Evolutionary conservation across 768 basidiomycete genomes (phyloP).

Genomic region (Lactifluus piperatus): DNA sequence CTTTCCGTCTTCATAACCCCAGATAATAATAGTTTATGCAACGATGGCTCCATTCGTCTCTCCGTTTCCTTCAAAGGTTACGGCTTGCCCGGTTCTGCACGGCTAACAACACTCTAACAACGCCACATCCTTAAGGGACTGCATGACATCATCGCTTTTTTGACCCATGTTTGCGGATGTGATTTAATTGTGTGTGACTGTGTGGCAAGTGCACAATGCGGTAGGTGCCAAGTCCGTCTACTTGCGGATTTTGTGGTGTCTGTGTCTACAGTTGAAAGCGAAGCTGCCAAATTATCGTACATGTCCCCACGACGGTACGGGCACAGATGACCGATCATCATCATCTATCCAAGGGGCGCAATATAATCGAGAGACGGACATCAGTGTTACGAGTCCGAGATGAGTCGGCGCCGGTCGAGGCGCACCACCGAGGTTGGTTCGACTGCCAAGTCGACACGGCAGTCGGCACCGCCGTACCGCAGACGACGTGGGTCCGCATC

Average conservation of each 20-base stretch:
- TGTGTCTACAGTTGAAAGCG: background rate
- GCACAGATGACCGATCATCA: background rate
- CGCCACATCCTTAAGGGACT: background rate
- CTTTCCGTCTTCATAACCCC: background rate
- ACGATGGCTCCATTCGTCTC: background rate
- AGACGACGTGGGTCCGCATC: slow-evolving; percentile 1
- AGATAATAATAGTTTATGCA: background rate
- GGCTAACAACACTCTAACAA: background rate
- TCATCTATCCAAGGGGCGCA: background rate
- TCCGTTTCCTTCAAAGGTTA: background rate
- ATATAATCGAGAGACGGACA: background rate
- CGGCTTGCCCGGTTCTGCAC: background rate
- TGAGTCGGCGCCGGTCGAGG: background rate
- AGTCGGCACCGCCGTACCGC: slow-evolving; percentile 7
- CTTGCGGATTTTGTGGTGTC: background rate
- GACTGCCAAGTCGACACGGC: slow-evolving; percentile 1
- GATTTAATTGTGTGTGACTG: slow-evolving; percentile 1
- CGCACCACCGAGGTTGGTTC: background rate
- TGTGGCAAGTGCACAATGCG: background rate
- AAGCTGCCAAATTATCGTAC: background rate
- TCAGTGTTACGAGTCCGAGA: too few species aligned
- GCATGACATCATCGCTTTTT: background rate
- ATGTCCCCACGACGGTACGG: background rate
- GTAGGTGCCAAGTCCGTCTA: background rate
- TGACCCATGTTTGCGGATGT: background rate